Evolutionary conservation across 2,329 filamentous ascomycete genomes (phyloP).

Genomic region (Alternaria sp.): DNA sequence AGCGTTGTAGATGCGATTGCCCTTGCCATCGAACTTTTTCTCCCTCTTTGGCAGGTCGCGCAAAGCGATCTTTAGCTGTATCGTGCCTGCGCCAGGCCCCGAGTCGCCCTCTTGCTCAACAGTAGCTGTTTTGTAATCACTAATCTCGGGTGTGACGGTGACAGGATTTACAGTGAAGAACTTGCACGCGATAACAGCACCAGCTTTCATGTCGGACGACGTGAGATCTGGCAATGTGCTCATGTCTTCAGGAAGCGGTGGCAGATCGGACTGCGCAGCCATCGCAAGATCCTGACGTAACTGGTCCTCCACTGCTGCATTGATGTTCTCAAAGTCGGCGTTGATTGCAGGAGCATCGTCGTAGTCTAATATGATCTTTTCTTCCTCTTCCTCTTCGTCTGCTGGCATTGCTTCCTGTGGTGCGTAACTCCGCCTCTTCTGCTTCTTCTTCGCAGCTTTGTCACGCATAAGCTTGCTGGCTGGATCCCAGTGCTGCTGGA

Average conservation of each 20-base stretch:
- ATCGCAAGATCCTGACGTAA: slow-evolving; percentile 56
- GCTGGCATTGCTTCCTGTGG: slow-evolving; percentile 35
- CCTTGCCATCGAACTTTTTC: slow-evolving; percentile 72
- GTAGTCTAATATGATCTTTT: slow-evolving; percentile 45
- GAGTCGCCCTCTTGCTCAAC: slow-evolving; percentile 61
- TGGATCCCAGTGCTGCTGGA: slow-evolving; percentile 86
- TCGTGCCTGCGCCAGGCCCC: slow-evolving; percentile 56
- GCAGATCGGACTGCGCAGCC: slow-evolving; percentile 66
- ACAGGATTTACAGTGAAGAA: slow-evolving; percentile 66
- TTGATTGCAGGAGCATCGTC: slow-evolving; percentile 38
- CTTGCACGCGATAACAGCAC: slow-evolving; percentile 75
- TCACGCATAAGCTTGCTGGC: slow-evolving; percentile 68
- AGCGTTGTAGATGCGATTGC: slow-evolving; percentile 75
- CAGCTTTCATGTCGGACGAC: slow-evolving; percentile 60
- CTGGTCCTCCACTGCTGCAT: slow-evolving; percentile 41
- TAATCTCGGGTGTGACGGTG: slow-evolving; percentile 70
- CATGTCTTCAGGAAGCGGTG: slow-evolving; percentile 67
- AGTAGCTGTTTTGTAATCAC: slow-evolving; percentile 68
- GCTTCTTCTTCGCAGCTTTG: slow-evolving; percentile 68
- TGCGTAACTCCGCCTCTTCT: slow-evolving; percentile 56
- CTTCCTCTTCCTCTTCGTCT: slow-evolving; percentile 54
- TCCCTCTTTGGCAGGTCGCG: slow-evolving; percentile 69
- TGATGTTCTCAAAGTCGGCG: slow-evolving; percentile 33
- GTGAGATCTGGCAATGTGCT: slow-evolving; percentile 62
- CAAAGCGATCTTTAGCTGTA: slow-evolving; percentile 72